phyloP scores from a whole-genome alignment of 1,284 basidiomycete species.

The Peniophora sp. region DNA sequence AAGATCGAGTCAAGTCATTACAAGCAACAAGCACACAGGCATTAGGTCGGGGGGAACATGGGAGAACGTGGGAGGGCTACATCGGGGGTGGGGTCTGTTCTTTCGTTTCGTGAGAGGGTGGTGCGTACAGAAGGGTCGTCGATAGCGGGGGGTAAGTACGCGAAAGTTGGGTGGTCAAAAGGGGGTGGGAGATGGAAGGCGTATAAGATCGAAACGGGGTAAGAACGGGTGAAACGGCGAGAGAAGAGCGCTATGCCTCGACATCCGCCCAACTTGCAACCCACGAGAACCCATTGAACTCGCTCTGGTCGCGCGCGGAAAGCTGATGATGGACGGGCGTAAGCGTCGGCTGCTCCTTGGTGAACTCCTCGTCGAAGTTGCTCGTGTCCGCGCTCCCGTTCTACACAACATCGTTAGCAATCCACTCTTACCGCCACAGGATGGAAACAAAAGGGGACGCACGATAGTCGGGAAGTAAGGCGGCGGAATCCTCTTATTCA shows the following conservation, averaged over 20 bases:
- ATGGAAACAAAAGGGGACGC: slow-evolving; percentile 23
- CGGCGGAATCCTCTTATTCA: slow-evolving; percentile 93
- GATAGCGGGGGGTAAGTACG: too few relatives aligned
- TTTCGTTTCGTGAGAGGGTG: too few relatives aligned
- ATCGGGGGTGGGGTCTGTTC: too few relatives aligned
- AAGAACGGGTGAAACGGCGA: too few relatives aligned
- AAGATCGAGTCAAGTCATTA: too few relatives aligned
- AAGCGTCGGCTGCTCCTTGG: slow-evolving; percentile 91
- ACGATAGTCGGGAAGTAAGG: slow-evolving; percentile 97
- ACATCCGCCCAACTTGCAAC: slow-evolving; percentile 27
- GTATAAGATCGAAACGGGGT: too few relatives aligned
- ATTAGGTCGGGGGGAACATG: too few relatives aligned
- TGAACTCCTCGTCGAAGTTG: slow-evolving; percentile 97
- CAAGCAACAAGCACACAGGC: too few relatives aligned
- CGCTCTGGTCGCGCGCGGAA: slow-evolving; percentile 86
- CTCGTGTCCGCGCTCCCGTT: slow-evolving; percentile 75
- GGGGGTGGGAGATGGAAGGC: too few relatives aligned
- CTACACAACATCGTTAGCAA: slow-evolving; percentile 25
- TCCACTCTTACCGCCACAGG: slow-evolving; percentile 9
- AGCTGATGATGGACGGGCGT: slow-evolving; percentile 96
- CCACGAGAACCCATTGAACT: slow-evolving; percentile 97
- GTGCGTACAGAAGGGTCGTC: too few relatives aligned
- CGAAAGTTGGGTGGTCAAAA: too few relatives aligned
- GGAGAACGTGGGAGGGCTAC: too few relatives aligned
- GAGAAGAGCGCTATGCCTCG: neutral